Percentiles rank a stretch among this genome's conserved stretches.
Evolutionary conservation across 352 stramenopile species (phyloP).

Genomic region (Phytophthora vignae): DNA sequence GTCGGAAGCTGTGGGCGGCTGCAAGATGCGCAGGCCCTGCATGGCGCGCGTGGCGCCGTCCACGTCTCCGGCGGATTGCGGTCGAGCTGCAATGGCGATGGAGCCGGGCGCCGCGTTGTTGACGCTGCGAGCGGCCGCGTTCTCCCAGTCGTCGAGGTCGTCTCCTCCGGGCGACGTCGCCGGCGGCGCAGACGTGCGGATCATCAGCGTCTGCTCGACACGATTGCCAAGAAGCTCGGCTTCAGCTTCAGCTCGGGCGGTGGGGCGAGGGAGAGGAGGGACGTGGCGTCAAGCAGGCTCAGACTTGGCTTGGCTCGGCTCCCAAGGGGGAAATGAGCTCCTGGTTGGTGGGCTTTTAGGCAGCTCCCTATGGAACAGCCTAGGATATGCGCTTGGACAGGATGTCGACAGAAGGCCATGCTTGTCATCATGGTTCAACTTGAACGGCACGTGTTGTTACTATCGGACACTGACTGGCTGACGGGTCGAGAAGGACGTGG

Average conservation of each 20-base stretch:
- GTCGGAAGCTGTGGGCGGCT: slow-evolving; percentile 44
- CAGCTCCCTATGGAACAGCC: slow-evolving; percentile 11
- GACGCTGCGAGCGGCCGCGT: slow-evolving; percentile 23
- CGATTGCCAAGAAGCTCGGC: slow-evolving; percentile 6
- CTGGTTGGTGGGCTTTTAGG: slow-evolving; percentile 25
- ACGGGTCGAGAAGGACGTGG: neutral
- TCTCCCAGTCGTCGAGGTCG: slow-evolving; percentile 57
- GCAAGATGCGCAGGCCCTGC: slow-evolving; percentile 47
- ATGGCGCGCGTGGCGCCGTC: slow-evolving; percentile 39
- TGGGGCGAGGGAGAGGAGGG: neutral
- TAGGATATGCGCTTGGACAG: slow-evolving; percentile 22
- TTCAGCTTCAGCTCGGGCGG: neutral
- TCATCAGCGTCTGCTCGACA: slow-evolving; percentile 32
- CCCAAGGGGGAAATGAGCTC: slow-evolving; percentile 37
- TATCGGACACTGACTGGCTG: slow-evolving; percentile 15
- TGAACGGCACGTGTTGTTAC: slow-evolving; percentile 24
- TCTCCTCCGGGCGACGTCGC: slow-evolving; percentile 6
- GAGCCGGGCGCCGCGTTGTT: slow-evolving; percentile 4
- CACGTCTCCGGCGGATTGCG: slow-evolving; percentile 16
- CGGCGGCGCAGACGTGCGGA: slow-evolving; percentile 27
- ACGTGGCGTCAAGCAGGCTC: neutral
- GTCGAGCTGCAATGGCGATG: slow-evolving; percentile 19
- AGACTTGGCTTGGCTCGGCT: neutral
- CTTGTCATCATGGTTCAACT: slow-evolving; percentile 23
- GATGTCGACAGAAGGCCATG: slow-evolving; percentile 3